Conservation (phyloP, 2,329 filamentous ascomycete species). For the Pseudocercospora eumusae region DNA sequence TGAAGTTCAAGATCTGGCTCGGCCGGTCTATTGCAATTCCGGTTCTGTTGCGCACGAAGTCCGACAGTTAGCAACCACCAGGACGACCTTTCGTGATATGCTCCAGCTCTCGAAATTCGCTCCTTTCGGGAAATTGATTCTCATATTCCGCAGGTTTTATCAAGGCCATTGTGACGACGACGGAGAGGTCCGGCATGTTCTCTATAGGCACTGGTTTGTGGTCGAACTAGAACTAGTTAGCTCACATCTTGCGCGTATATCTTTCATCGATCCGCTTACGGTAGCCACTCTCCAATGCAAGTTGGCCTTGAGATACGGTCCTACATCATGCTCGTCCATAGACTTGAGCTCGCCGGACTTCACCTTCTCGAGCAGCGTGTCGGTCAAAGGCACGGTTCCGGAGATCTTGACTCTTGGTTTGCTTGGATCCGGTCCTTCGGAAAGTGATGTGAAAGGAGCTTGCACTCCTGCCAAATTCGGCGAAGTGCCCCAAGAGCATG, state of each 20-base stretch:
- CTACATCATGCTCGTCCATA: slow-evolving; percentile 15
- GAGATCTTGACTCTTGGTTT: slow-evolving; percentile 10
- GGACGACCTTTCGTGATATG: slow-evolving; percentile 29
- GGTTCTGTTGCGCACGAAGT: slow-evolving; percentile 6
- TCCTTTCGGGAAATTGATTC: slow-evolving; percentile 43
- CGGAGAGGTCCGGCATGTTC: slow-evolving; percentile 42
- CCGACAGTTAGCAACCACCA: slow-evolving; percentile 25
- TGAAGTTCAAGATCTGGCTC: background rate
- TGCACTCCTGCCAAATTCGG: slow-evolving; percentile 63
- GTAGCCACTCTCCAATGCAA: slow-evolving; percentile 18
- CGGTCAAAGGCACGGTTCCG: slow-evolving; percentile 14
- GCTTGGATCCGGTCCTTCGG: slow-evolving; percentile 11
- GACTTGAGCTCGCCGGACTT: slow-evolving; percentile 13
- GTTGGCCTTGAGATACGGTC: background rate
- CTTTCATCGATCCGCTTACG: background rate
- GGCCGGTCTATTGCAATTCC: background rate
- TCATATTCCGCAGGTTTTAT: slow-evolving; percentile 41
- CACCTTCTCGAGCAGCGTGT: slow-evolving; percentile 15
- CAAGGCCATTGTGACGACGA: slow-evolving; percentile 45
- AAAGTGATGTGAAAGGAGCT: slow-evolving; percentile 47
- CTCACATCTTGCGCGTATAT: background rate
- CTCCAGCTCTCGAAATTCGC: slow-evolving; percentile 33
- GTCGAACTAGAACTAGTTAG: slow-evolving; percentile 38
- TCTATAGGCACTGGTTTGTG: slow-evolving; percentile 39
- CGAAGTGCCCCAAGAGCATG: slow-evolving; percentile 54